Evolutionary conservation across 176 grass and related monocot genomes (phyloP), one percentile per base, ranked within the genome.

Genomic region (Cymbopogon citratus): DNA sequence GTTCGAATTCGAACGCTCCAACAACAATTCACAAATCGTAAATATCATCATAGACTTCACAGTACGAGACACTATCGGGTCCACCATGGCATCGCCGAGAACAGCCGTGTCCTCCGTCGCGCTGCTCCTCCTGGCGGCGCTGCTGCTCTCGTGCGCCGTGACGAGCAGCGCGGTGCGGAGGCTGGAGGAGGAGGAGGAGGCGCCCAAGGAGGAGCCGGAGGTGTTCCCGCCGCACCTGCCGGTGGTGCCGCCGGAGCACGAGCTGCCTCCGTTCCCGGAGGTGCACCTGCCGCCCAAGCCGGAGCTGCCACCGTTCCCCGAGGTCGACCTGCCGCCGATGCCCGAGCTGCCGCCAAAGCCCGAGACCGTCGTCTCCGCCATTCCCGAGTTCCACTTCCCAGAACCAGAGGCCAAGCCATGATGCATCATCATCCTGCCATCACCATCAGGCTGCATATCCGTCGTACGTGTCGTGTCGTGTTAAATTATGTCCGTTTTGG

Each of bases 241-340:
- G 23, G 66, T 62, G 61, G n/a, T n/a, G n/a, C 75, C 51, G 61
- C 75, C 64, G 2, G 67, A 77, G 63, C 49, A 62, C 15, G 85
- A 87, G 71, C 39, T 87, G 26, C 85, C 78, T 12, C 49, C 78
- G 48, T 29, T 85, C 27, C 83, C 52, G 11, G 56, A 85, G 10
- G 52, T 71, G 63, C 38, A 70, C 46, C 38, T 61, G 78, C 78
- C 75, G 5, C 57, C 85, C 0, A 82, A 64, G 79, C 79, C 63
- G 7, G 73, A 71, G 64, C 73, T 83, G 41, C 80, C 85, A 5
- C 45, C 61, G 46, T 79, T 79, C 45, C 80, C 86, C 1, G 59
- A 79, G 59, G 80, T 67, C 6, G 45, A 80, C 36, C 46, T 84
- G 51, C 81, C 76, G 3, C 61, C 80, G 0, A 83, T 45, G 80